These are phyloP conservation scores for Colletotrichum tabaci DNA, from an alignment of 2,329 filamentous ascomycete genomes.

Conservation along the genomic window DNA sequence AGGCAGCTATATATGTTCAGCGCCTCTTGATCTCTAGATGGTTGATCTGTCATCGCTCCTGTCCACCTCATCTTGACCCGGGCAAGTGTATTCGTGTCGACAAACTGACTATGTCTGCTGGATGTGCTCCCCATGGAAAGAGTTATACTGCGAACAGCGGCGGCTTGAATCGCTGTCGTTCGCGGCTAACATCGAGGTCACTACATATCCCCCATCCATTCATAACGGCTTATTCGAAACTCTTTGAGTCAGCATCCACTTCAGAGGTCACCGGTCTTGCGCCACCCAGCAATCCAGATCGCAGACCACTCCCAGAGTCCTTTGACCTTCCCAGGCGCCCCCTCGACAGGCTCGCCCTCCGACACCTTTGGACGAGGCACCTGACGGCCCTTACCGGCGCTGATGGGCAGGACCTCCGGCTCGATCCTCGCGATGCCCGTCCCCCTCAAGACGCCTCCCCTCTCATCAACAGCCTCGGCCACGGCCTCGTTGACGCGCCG, in stretches of 20 bases:
- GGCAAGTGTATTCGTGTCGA: not conserved
- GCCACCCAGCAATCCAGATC: not conserved
- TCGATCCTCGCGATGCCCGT: not conserved
- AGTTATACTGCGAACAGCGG: no score
- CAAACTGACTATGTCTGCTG: no score
- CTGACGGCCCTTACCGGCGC: constrained; percentile 17
- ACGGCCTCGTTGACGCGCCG: not conserved
- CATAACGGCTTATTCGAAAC: not conserved
- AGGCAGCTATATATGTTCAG: not conserved
- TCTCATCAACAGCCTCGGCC: constrained; percentile 22
- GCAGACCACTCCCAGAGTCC: constrained; percentile 23
- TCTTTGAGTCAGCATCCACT: not conserved
- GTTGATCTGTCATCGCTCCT: not conserved
- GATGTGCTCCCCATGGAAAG: not conserved
- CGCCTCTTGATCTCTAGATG: no score
- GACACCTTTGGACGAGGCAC: not conserved
- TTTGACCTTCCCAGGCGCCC: constrained; percentile 6
- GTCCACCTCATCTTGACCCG: not conserved
- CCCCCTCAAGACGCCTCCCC: constrained; percentile 14
- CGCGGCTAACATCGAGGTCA: not conserved
- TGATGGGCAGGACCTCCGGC: constrained; percentile 24
- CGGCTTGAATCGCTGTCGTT: not conserved
- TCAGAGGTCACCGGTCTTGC: constrained; percentile 25
- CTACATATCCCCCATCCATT: not conserved
- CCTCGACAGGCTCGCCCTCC: not conserved